A percentile compares a stretch with the other conserved stretches of the same genome.
These are phyloP conservation scores for Pseudotsuga menziesii DNA, from an alignment of 75 land plant species.

Conservation along the genomic window DNA sequence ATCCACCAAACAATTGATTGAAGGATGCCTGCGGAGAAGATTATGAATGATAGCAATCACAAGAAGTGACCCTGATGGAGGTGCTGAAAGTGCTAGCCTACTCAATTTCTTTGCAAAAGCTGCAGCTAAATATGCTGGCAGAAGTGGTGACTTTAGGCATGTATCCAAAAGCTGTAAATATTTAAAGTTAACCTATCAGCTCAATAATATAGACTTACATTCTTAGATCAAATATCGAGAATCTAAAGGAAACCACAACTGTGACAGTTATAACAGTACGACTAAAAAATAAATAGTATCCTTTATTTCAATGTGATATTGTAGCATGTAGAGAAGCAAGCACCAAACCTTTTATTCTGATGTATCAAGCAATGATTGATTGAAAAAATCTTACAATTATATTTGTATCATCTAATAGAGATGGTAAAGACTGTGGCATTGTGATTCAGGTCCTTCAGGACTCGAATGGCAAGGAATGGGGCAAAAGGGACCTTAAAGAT, in stretches of 20 bases:
- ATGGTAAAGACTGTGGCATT: too few relatives aligned
- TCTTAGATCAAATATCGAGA: too few relatives aligned
- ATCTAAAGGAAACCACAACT: neutral
- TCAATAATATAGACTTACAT: neutral
- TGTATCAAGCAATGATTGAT: too few relatives aligned
- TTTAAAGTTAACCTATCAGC: neutral
- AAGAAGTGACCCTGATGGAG: slow-evolving; percentile 85
- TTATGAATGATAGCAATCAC: slow-evolving; percentile 92
- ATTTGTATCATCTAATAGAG: too few relatives aligned
- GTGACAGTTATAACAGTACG: neutral
- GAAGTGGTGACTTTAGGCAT: slow-evolving; percentile 79
- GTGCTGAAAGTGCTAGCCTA: slow-evolving; percentile 67
- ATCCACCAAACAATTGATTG: slow-evolving; percentile 89
- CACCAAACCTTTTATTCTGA: too few relatives aligned
- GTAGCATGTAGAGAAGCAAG: too few relatives aligned
- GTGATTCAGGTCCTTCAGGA: too few relatives aligned
- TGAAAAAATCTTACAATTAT: too few relatives aligned
- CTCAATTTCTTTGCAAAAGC: slow-evolving; percentile 95
- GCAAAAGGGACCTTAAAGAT: too few relatives aligned
- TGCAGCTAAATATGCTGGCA: slow-evolving; percentile 97
- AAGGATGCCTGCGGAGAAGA: slow-evolving; percentile 92
- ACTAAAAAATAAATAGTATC: neutral
- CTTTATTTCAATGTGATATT: too few relatives aligned
- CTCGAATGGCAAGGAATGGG: too few relatives aligned
- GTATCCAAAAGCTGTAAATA: slow-evolving; percentile 82